Evolutionary conservation across 768 basidiomycete species (phyloP).

Genomic region (Sporobolomyces pararoseus): DNA sequence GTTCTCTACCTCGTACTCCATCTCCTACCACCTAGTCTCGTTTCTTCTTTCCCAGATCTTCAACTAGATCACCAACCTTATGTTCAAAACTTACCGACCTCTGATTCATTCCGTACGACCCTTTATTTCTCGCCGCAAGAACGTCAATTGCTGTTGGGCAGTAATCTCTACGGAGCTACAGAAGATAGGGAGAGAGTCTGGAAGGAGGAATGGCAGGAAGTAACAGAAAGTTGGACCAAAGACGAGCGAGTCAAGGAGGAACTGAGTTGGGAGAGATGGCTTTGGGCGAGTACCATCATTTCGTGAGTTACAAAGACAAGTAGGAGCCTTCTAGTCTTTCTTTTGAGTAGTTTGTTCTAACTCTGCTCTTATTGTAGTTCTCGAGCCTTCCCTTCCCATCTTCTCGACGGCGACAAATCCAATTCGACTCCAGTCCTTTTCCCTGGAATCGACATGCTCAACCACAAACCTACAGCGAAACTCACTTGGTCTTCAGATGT

Average conservation of each 20-base stretch:
- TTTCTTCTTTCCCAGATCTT: neutral
- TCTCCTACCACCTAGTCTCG: conserved; percentile 21
- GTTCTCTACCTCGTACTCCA: conserved; percentile 48
- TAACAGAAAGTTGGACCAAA: conserved; percentile 53
- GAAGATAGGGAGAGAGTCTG: conserved; percentile 63
- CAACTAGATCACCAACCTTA: conserved; percentile 57
- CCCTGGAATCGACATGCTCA: conserved; percentile 80
- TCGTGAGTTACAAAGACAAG: too few species aligned
- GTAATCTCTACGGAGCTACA: conserved; percentile 75
- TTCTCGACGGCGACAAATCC: conserved; percentile 62
- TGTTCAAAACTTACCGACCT: conserved; percentile 62
- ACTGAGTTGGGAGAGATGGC: conserved; percentile 58
- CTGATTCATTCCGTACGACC: conserved; percentile 62
- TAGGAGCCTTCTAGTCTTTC: neutral
- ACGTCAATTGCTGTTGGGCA: conserved; percentile 65
- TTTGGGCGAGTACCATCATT: conserved; percentile 42
- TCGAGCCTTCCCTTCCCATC: conserved; percentile 80
- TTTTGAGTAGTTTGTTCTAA: too few species aligned
- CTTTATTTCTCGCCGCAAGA: conserved; percentile 67
- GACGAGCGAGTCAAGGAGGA: conserved; percentile 52
- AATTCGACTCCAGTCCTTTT: conserved; percentile 67
- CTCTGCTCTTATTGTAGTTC: conserved; percentile 55
- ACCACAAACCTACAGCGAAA: conserved; percentile 73
- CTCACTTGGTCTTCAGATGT: conserved; percentile 70
- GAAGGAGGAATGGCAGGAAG: conserved; percentile 62